A percentile compares a stretch with the other conserved stretches of the same genome.
These are phyloP conservation scores for Cladosporium sp. DNA, from an alignment of 2,329 filamentous ascomycete genomes.

Conservation along the genomic window DNA sequence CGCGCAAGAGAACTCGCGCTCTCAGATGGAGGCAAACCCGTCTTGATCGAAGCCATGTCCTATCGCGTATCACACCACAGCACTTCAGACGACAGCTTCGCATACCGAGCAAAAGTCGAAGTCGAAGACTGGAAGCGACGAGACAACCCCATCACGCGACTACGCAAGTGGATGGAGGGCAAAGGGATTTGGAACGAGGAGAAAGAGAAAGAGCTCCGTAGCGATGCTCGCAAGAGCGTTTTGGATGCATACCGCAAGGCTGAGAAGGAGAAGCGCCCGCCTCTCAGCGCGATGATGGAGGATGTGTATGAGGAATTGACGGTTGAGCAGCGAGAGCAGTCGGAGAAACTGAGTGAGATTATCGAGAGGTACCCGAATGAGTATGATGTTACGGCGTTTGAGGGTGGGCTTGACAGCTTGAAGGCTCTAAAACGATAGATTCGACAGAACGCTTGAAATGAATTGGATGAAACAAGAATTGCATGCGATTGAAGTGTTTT, in stretches of 20 bases:
- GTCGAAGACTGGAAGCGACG: conserved; percentile 91
- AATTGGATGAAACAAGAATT: no score
- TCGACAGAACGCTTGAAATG: no score
- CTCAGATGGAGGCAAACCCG: conserved; percentile 70
- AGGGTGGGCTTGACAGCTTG: conserved; percentile 66
- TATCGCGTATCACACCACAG: conserved; percentile 98
- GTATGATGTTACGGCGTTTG: conserved; percentile 75
- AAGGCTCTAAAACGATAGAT: conserved; percentile 21
- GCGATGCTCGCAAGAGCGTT: conserved; percentile 65
- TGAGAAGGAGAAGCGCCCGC: conserved; percentile 74
- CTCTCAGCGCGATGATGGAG: conserved; percentile 68
- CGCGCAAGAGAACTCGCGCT: conserved; percentile 74
- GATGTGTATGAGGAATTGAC: conserved; percentile 88
- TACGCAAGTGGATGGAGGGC: conserved; percentile 87
- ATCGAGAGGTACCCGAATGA: conserved; percentile 84
- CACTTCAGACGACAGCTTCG: conserved; percentile 94
- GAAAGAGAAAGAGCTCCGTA: conserved; percentile 68
- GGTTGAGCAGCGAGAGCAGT: conserved; percentile 71
- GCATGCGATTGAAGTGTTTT: no score
- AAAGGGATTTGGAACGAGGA: conserved; percentile 79
- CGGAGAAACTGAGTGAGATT: conserved; percentile 67
- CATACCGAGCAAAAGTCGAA: conserved; percentile 87
- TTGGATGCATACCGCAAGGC: conserved; percentile 79
- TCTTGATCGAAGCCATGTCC: conserved; percentile 92
- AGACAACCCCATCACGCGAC: conserved; percentile 79